Conservation (phyloP, 768 basidiomycete genomes). For the Panellus pusillus region DNA sequence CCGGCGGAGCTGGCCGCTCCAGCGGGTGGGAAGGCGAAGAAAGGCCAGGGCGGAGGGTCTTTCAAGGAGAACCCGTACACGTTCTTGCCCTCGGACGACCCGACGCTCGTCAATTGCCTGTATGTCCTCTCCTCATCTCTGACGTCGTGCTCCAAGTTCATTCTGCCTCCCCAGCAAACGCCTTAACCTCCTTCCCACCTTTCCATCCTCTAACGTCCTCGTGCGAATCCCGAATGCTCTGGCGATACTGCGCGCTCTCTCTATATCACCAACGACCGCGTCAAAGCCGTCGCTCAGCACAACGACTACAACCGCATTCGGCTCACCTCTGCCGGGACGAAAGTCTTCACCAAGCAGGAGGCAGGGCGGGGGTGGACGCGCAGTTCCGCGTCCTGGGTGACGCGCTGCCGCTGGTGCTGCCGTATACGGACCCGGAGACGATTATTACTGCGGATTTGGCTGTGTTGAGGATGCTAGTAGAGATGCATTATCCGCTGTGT, state of each 20-base stretch:
- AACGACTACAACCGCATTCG: constrained; percentile 87
- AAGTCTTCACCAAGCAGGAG: constrained; percentile 90
- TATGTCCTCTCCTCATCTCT: constrained; percentile 36
- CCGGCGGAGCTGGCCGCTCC: too few relatives aligned
- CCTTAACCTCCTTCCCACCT: constrained; percentile 65
- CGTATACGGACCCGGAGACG: constrained; percentile 65
- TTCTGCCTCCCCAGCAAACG: constrained; percentile 50
- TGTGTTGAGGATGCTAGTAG: constrained; percentile 65
- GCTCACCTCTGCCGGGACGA: constrained; percentile 90
- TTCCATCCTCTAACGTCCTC: constrained; percentile 77
- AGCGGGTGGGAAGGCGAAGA: neutral
- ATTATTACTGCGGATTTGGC: constrained; percentile 60
- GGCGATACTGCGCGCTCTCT: constrained; percentile 67
- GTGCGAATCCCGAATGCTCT: constrained; percentile 65
- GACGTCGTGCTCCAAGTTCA: neutral
- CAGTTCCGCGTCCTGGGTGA: constrained; percentile 82
- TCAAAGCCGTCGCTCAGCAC: constrained; percentile 73
- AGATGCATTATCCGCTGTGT: constrained; percentile 79
- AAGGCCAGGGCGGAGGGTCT: constrained; percentile 31
- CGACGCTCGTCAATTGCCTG: constrained; percentile 72
- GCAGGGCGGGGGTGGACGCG: constrained; percentile 57
- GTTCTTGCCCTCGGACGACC: constrained; percentile 70
- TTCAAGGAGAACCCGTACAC: constrained; percentile 95
- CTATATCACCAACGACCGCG: constrained; percentile 84
- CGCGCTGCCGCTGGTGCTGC: constrained; percentile 81